Evolutionary conservation across 2,329 filamentous ascomycete species (phyloP), one percentile per base, ranked within the genome.

Genomic region (Epichloe elymi): DNA sequence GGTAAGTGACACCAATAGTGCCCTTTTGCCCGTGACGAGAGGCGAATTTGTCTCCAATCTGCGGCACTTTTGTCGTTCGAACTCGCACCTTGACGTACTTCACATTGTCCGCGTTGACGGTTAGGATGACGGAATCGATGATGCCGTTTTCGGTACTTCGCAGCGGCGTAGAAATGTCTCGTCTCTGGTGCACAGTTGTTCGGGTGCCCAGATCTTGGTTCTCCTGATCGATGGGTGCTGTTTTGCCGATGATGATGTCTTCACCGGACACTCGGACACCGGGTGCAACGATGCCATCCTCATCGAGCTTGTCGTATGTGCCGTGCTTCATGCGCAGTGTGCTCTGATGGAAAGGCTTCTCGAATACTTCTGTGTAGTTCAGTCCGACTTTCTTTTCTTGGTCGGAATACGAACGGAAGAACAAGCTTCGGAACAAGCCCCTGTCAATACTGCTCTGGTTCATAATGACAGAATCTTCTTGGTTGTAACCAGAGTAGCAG

Each of bases 401-500:
- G 63, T 98, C 93, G 35, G 89, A 94, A 70, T 98, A 98, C 11
- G 91, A 89, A 59, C 94, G 84, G 79, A 95, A 98, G 75, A 97
- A 98, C 50, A 98, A 72, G 78, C 89, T 96, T 63, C 94, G 82
- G 83, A 98, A 98, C 4, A 98, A 76, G 56, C 93, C 93, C 63
- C 93, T 86, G 68, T 98, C 93, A 62, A 98, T 97, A 69, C 89
- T 95, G 72, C 89, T 96, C 73, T 98, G 93, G 69, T 98, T 98
- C 93, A 98, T 97, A 62, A 98, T 95, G 59, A 98, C 91, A 58
- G 93, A 98, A 82, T 98, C 93, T 88, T 98, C 93, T 67, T 98
- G 94, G 70, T 98, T 98, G 75, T 98, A 98, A 54, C 93, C 93
- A 50, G 90, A 95, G 71, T 98, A 98, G 67, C 87, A 94, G 53